phyloP scores from a whole-genome alignment of 1,139 yeast genomes.

The Debaryomyces sp. region DNA sequence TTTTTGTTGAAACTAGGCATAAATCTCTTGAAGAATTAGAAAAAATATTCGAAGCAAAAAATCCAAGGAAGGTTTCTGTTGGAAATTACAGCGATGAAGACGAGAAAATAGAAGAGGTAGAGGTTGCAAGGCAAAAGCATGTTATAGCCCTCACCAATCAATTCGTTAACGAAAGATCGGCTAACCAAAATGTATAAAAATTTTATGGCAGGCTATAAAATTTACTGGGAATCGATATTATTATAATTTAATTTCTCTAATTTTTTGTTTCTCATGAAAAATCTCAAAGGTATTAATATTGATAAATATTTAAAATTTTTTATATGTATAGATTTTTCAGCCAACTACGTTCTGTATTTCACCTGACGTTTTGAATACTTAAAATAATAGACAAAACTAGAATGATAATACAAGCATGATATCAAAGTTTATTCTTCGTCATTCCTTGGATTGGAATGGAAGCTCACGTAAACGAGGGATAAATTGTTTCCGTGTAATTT shows the following conservation, averaged over 20 bases:
- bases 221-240: background rate
- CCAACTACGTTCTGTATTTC: too few relatives aligned
- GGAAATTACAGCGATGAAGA: conserved; percentile 10
- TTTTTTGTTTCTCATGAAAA: too few relatives aligned
- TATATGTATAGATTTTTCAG: too few relatives aligned
- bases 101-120: conserved; percentile 1
- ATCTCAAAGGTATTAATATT: too few relatives aligned
- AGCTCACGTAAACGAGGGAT: background rate
- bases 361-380: too few relatives aligned
- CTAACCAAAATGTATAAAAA: background rate
- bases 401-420: too few relatives aligned
- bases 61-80: conserved; percentile 12
- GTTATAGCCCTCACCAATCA: conserved; percentile 3
- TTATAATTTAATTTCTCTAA: background rate
- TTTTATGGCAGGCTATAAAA: background rate
- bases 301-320: too few relatives aligned
- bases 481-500: background rate
- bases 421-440: too few relatives aligned
- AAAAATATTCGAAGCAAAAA: conserved; percentile 18
- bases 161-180: conserved; percentile 1
- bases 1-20: conserved; percentile 32
- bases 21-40: conserved; percentile 31
- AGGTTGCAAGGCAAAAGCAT: conserved; percentile 2
- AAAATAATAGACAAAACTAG: too few relatives aligned
- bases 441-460: too few relatives aligned